A percentile compares a stretch with the other conserved stretches of the same genome.
These are phyloP conservation scores for Aspergillus bridgeri DNA, from an alignment of 495 filamentous ascomycete genomes.

Conservation along the genomic window DNA sequence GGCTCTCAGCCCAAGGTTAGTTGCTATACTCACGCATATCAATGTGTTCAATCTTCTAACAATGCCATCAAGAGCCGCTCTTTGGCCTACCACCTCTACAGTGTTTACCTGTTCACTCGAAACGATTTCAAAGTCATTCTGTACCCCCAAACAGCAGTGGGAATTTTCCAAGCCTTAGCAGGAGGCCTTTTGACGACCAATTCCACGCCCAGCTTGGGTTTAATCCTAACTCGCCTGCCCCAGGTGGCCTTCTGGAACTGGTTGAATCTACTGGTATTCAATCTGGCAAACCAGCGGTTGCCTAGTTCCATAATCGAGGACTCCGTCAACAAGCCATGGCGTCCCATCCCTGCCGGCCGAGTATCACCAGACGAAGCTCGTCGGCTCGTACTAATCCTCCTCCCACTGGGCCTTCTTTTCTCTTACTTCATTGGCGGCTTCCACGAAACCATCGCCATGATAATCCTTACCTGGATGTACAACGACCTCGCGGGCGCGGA, in stretches of 20 bases:
- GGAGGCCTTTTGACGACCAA: neutral
- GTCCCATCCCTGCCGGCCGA: conserved; percentile 26
- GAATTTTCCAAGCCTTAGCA: conserved; percentile 30
- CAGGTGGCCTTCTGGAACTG: conserved; percentile 26
- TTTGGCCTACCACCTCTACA: conserved; percentile 19
- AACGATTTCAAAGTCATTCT: conserved; percentile 42
- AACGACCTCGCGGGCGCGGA: conserved; percentile 32
- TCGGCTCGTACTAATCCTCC: conserved; percentile 10
- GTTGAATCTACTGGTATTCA: conserved; percentile 30
- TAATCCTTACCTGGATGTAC: conserved; percentile 29
- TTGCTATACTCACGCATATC: neutral
- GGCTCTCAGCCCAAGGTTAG: neutral
- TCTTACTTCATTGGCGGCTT: conserved; percentile 11
- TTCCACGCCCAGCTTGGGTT: neutral
- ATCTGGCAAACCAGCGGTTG: conserved; percentile 33
- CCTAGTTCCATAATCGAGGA: conserved; percentile 28
- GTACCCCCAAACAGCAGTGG: conserved; percentile 34
- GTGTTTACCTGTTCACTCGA: conserved; percentile 38
- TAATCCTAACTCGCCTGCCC: conserved; percentile 15
- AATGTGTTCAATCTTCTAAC: neutral
- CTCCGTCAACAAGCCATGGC: conserved; percentile 38
- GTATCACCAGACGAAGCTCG: conserved; percentile 19
- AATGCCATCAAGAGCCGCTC: neutral
- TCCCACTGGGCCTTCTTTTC: conserved; percentile 9
- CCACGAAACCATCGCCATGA: conserved; percentile 20